phyloP scores from a whole-genome alignment of 495 filamentous ascomycete species.

The Aspergillus conjunctus region DNA sequence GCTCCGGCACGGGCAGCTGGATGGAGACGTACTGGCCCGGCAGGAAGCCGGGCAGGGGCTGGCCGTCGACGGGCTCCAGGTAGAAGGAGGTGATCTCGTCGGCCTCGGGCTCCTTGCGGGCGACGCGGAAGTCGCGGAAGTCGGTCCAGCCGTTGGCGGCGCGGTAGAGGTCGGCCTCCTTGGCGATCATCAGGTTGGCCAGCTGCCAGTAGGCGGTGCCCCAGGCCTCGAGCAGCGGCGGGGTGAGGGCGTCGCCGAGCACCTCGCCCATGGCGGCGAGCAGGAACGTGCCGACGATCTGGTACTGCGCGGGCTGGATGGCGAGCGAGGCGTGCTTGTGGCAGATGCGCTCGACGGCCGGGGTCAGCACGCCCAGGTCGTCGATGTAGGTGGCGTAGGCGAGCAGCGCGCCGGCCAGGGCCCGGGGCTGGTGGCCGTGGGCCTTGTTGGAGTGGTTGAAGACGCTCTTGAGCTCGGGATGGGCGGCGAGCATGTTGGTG shows the following conservation, averaged over 20 bases:
- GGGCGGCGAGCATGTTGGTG: conserved; percentile 61
- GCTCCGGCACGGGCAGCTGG: conserved; percentile 56
- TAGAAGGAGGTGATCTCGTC: conserved; percentile 72
- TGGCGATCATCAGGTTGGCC: conserved; percentile 67
- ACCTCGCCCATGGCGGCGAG: conserved; percentile 69
- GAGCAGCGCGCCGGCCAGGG: conserved; percentile 66
- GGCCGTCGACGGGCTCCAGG: conserved; percentile 64
- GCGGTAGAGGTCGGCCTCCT: conserved; percentile 62
- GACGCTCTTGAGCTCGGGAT: conserved; percentile 63
- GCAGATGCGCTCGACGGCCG: conserved; percentile 71
- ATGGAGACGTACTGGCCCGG: conserved; percentile 75
- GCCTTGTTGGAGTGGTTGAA: conserved; percentile 69
- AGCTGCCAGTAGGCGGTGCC: conserved; percentile 69
- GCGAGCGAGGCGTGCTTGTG: conserved; percentile 75
- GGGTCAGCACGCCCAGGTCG: conserved; percentile 60
- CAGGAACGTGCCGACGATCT: conserved; percentile 67
- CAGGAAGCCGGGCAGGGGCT: conserved; percentile 58
- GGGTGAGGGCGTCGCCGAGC: conserved; percentile 65
- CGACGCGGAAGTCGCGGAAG: conserved; percentile 69
- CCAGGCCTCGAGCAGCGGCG: conserved; percentile 70
- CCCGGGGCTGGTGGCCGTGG: conserved; percentile 64
- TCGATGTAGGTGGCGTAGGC: conserved; percentile 74
- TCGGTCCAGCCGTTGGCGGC: conserved; percentile 58
- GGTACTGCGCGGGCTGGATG: conserved; percentile 67
- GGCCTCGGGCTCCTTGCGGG: conserved; percentile 61